These are phyloP conservation scores for Paramecium caudatum DNA, from an alignment of 73 alveolate species.

Conservation along the genomic window DNA sequence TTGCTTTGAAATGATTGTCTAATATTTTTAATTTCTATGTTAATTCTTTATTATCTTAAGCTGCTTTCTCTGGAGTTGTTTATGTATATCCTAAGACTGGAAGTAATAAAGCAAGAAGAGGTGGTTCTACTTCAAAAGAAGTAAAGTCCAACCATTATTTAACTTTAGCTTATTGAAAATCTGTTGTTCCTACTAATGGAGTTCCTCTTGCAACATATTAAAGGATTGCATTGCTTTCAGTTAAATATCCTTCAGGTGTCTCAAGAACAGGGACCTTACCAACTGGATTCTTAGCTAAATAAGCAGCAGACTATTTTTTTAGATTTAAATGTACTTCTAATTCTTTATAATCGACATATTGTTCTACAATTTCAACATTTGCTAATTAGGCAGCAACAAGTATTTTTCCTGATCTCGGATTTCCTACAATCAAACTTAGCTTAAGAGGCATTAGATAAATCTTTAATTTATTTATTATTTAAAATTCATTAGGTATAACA, in stretches of 20 bases:
- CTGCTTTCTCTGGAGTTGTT: slow-evolving; percentile 76
- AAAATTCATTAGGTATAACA: background rate
- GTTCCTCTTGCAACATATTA: slow-evolving; percentile 83
- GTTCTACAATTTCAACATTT: slow-evolving; percentile 52
- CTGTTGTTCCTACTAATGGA: slow-evolving; percentile 75
- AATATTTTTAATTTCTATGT: slow-evolving; percentile 78
- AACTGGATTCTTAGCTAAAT: slow-evolving; percentile 78
- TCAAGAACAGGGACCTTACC: slow-evolving; percentile 90
- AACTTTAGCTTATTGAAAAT: slow-evolving; percentile 74
- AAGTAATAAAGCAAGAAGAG: slow-evolving; percentile 75
- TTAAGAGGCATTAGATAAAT: slow-evolving; percentile 40
- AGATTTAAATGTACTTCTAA: slow-evolving; percentile 18
- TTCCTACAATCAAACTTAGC: slow-evolving; percentile 53
- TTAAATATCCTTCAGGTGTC: slow-evolving; percentile 81
- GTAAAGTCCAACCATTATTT: slow-evolving; percentile 85
- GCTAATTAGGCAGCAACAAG: slow-evolving; percentile 69
- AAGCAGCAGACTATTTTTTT: slow-evolving; percentile 76
- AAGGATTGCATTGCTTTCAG: slow-evolving; percentile 82
- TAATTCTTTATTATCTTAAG: slow-evolving; percentile 75
- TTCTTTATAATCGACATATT: slow-evolving; percentile 64
- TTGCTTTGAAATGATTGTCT: slow-evolving; percentile 82
- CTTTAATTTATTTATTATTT: no score
- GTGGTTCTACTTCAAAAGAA: slow-evolving; percentile 79
- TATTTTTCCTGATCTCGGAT: slow-evolving; percentile 78
- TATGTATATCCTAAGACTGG: slow-evolving; percentile 88